These are phyloP conservation scores for Arthroderma sp. DNA, from an alignment of 2,329 filamentous ascomycete genomes.

Conservation along the genomic window DNA sequence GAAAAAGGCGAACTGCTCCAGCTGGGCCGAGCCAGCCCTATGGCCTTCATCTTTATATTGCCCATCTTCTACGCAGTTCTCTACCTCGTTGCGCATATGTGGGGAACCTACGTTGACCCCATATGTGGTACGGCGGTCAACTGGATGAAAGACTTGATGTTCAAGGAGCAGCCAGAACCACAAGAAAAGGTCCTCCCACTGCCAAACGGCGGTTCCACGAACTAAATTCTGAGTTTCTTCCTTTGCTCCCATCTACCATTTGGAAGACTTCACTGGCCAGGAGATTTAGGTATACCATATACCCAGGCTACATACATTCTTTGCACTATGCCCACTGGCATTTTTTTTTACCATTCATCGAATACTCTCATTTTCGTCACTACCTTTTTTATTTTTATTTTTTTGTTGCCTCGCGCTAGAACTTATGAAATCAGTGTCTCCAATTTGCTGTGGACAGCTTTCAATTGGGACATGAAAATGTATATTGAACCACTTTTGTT, in stretches of 20 bases:
- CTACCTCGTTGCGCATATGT: constrained; percentile 13
- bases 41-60: constrained; percentile 14
- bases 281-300: not conserved
- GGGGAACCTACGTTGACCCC: constrained; percentile 15
- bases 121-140: constrained; percentile 12
- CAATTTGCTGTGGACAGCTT: not conserved
- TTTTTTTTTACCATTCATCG: not conserved
- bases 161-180: constrained; percentile 12
- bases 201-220: not conserved
- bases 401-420: not conserved
- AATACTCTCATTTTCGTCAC: not conserved
- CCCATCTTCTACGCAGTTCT: constrained; percentile 14
- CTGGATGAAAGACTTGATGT: constrained; percentile 13
- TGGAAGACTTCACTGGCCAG: not conserved
- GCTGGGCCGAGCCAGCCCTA: constrained; percentile 3
- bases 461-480: not conserved
- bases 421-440: not conserved
- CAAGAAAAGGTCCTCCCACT: constrained; percentile 12
- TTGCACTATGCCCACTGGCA: not conserved
- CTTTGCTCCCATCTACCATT: not conserved
- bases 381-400: not conserved
- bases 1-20: constrained; percentile 10
- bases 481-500: constrained; percentile 1
- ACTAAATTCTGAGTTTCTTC: not conserved
- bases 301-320: not conserved